Base-by-base conservation (phyloP, 768 basidiomycete genomes). In the Boletus edulis region DNA sequence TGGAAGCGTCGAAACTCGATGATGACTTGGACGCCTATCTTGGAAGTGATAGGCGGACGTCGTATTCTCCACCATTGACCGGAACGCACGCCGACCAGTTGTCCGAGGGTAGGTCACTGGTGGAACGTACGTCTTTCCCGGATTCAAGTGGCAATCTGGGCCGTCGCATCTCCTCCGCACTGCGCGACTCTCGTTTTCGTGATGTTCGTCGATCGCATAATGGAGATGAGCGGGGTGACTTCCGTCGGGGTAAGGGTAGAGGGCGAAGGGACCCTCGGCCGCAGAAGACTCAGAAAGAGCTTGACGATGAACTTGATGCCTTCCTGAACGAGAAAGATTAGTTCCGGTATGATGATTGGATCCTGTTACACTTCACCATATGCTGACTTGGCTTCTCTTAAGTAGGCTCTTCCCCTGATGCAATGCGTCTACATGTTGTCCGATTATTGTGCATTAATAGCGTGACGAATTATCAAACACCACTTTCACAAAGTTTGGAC, bases 241-340 rank as follows among this genome's bases (percentile, higher is more conserved):
- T 57, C 63, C 51, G 68, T 49, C 59, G 63, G 62, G 54, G 58
- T 61, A 65, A 59, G 58, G 63, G 71, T 61, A 64, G 73, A 52
- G 69, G 73, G 38, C 73, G 79, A 42, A 75, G 75, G 54, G 67
- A 67, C 55, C 65, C 70, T 56, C 75, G 78, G 12, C 73, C 77
- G 22, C 77, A 68, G 54, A 84, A 83, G 69, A 88, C 82, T 1
- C 84, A 85, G 65, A 81, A 87, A 70, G 89, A 93, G 61, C 75
- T 94, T 37, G 91, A 94, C 58, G 89, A 86, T 46, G 91, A 94
- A 64, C 74, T 93, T 45, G 91, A 93, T 32, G 85, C 86, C 15
- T 92, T 92, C 70, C 68, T 89, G 59, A 83, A 81, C 27, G 76
- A 78, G 58, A 76, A 75, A 60, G 71, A 76, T 54, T 78, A 62